Evolutionary conservation across 2,329 filamentous ascomycete species (phyloP), one percentile per base, ranked within the genome.

Genomic region (Sarocladiaceae sp.): DNA sequence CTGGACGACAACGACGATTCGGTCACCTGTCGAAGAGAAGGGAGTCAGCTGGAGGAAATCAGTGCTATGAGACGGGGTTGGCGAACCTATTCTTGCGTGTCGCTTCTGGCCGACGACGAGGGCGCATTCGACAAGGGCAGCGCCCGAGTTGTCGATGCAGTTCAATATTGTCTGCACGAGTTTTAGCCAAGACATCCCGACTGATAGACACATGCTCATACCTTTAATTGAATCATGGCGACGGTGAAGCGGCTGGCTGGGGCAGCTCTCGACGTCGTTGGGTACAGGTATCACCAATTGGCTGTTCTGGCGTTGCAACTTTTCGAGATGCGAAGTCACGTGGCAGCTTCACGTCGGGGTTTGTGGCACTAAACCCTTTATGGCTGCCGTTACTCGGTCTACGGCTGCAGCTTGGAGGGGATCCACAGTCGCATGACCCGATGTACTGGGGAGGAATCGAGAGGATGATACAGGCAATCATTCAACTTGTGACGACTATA

Each of bases 121-220:
- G 64, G 85, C 87, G 71, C 93, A 98, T 73, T 98, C 93, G 69
- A 97, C 93, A 54, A 98, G 76, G 58, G 93, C 90, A 55, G 93
- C 93, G 63, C 93, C 93, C 53, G 93, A 97, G 75, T 96, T 98
- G 83, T 98, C 93, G 80, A 98, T 97, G 83, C 93, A 97, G 71
- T 93, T 96, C 58, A 98, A 80, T 80, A 98, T 88, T 63, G 90
- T 86, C 93, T 96, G 55, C 58, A 33, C 16, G 37, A 4, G 27
- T 11, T 11, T 19, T 20, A n/a, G 27, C n/a, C 10, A 18, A 6
- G 32, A 19, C 11, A 32, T 9, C 7, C 6, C 6, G 39, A 6
- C 11, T 21, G 26, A 33, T 18, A 19, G 9, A 29, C 9, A 29
- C n/a, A 29, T 29, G 26, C n/a, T 9, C 26, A 18, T 54, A 82